Percentiles rank a stretch among this genome's conserved stretches.
phyloP scores from a whole-genome alignment of 2,329 filamentous ascomycete species.

The Xylariaceae sp. region DNA sequence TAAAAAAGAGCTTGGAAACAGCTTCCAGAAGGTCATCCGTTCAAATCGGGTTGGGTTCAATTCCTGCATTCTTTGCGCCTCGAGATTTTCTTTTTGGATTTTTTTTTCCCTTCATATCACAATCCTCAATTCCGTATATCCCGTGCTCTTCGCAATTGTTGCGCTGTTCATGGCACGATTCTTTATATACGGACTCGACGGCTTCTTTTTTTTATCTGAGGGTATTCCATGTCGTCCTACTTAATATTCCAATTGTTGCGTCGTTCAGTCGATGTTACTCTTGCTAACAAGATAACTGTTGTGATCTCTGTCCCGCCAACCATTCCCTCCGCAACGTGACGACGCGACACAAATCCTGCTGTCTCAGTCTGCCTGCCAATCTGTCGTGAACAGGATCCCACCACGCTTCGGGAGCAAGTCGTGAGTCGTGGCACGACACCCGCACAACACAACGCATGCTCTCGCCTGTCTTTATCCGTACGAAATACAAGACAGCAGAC shows the following conservation, averaged over 20 bases:
- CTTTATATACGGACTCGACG: too few relatives aligned
- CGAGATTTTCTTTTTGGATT: background rate
- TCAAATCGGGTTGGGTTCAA: constrained; percentile 1
- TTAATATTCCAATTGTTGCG: too few relatives aligned
- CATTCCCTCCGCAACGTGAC: background rate
- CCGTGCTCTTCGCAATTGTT: too few relatives aligned
- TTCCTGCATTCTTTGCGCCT: background rate
- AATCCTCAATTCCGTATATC: too few relatives aligned
- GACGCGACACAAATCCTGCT: background rate
- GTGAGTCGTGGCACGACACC: background rate
- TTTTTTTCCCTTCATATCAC: too few relatives aligned
- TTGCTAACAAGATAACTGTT: background rate
- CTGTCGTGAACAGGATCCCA: background rate
- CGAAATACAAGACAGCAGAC: too few relatives aligned
- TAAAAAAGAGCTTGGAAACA: background rate
- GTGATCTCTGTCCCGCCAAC: background rate
- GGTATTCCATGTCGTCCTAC: too few relatives aligned
- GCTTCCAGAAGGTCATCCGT: background rate
- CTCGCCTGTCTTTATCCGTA: too few relatives aligned
- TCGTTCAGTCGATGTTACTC: background rate
- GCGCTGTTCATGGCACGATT: too few relatives aligned
- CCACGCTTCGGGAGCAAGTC: background rate
- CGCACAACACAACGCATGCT: too few relatives aligned
- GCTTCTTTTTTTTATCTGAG: too few relatives aligned
- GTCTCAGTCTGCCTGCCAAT: background rate